phyloP scores from a whole-genome alignment of 2,329 filamentous ascomycete species.

The Penicillium sumatraense region DNA sequence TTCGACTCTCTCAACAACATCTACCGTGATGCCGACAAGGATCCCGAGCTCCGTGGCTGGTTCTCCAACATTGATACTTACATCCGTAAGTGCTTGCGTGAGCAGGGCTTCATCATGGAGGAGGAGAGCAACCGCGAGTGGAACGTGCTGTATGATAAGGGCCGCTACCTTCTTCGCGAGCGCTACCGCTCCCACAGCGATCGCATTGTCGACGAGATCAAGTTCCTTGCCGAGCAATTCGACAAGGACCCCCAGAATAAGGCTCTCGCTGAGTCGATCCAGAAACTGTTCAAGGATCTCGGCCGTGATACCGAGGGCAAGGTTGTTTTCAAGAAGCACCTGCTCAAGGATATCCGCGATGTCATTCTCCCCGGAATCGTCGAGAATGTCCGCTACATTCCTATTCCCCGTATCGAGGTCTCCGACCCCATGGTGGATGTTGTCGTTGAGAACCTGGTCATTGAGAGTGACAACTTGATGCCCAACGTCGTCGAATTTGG shows the following conservation, averaged over 20 bases:
- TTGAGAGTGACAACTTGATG: conserved; percentile 96
- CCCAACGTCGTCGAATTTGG: conserved; percentile 88
- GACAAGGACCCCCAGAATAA: conserved; percentile 86
- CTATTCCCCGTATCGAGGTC: conserved; percentile 92
- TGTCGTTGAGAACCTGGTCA: conserved; percentile 89
- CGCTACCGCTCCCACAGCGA: conserved; percentile 88
- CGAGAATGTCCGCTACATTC: conserved; percentile 85
- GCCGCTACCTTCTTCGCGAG: conserved; percentile 82
- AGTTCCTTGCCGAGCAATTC: conserved; percentile 88
- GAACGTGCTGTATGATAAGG: conserved; percentile 82
- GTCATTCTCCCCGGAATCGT: conserved; percentile 84
- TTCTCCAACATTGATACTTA: conserved; percentile 79
- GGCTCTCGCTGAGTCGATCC: conserved; percentile 72
- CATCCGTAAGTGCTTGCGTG: conserved; percentile 79
- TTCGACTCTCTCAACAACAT: conserved; percentile 83
- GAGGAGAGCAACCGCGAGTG: conserved; percentile 80
- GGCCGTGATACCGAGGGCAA: conserved; percentile 86
- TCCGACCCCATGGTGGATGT: conserved; percentile 82
- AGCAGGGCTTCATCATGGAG: conserved; percentile 90
- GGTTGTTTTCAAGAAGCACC: conserved; percentile 86
- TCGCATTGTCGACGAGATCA: conserved; percentile 83
- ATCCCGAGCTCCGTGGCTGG: conserved; percentile 86
- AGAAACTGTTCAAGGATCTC: conserved; percentile 89
- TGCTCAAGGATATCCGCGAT: conserved; percentile 85
- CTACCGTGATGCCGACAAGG: conserved; percentile 83